A percentile compares a stretch with the other conserved stretches of the same genome.
These are phyloP conservation scores for Hypoxylon trugodes DNA, from an alignment of 495 filamentous ascomycete genomes.

Conservation along the genomic window DNA sequence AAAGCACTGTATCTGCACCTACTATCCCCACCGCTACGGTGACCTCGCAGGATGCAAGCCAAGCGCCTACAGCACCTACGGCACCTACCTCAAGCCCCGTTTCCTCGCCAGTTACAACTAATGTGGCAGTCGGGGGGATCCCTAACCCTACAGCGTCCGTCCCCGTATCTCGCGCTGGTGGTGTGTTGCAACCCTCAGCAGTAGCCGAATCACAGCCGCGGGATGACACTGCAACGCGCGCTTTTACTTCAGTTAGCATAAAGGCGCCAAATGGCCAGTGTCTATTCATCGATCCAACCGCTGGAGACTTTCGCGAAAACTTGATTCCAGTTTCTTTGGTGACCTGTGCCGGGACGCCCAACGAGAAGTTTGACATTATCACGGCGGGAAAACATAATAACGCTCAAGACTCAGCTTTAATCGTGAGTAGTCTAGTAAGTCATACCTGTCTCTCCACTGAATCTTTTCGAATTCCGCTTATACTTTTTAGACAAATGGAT, in stretches of 20 bases:
- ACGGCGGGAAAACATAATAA: slow-evolving; percentile 61
- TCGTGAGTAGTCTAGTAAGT: slow-evolving; percentile 57
- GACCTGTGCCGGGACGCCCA: slow-evolving; percentile 53
- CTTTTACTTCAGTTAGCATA: slow-evolving; percentile 57
- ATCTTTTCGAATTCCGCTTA: neutral
- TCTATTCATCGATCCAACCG: slow-evolving; percentile 61
- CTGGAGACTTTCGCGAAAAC: slow-evolving; percentile 65
- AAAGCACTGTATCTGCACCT: neutral
- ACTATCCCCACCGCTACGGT: slow-evolving; percentile 10
- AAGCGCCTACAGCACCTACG: slow-evolving; percentile 11
- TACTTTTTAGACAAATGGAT: slow-evolving; percentile 51
- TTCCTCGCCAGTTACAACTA: slow-evolving; percentile 4
- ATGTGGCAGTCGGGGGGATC: slow-evolving; percentile 32
- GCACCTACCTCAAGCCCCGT: slow-evolving; percentile 16
- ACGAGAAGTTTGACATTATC: slow-evolving; percentile 64
- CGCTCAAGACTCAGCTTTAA: slow-evolving; percentile 46
- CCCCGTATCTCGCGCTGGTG: slow-evolving; percentile 60
- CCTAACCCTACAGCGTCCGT: slow-evolving; percentile 58
- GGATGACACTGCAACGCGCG: slow-evolving; percentile 57
- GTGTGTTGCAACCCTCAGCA: slow-evolving; percentile 56
- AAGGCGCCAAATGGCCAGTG: slow-evolving; percentile 59
- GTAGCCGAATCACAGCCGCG: slow-evolving; percentile 56
- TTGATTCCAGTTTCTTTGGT: slow-evolving; percentile 59
- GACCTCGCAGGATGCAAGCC: slow-evolving; percentile 14
- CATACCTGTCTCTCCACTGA: neutral